Evolutionary conservation across 1,139 yeast species (phyloP).

Genomic region (Lodderomyces orthopsilosis): DNA sequence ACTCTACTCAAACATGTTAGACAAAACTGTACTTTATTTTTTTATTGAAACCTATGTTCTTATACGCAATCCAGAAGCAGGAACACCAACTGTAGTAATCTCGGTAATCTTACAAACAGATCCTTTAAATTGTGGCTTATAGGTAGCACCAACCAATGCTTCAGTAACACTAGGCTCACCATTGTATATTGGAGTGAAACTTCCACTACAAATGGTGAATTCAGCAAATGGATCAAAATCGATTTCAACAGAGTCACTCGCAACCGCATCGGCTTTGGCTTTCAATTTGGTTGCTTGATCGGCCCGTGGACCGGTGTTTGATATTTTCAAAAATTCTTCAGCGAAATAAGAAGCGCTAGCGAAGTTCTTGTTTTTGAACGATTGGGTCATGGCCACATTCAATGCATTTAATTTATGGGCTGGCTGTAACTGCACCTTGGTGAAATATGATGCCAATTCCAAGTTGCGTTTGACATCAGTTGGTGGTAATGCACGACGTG

Average conservation of each 20-base stretch:
- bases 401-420: constrained; percentile 85
- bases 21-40: neutral
- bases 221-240: constrained; percentile 92
- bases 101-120: constrained; percentile 71
- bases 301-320: constrained; percentile 72
- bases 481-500: constrained; percentile 75
- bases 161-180: constrained; percentile 70
- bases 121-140: constrained; percentile 76
- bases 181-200: constrained; percentile 84
- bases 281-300: constrained; percentile 86
- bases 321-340: constrained; percentile 67
- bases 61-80: constrained; percentile 87
- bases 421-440: constrained; percentile 76
- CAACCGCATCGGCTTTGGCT: constrained; percentile 72
- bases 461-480: constrained; percentile 77
- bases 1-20: too few relatives aligned
- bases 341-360: constrained; percentile 92
- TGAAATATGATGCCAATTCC: constrained; percentile 94
- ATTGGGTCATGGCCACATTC: constrained; percentile 92
- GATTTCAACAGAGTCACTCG: constrained; percentile 83
- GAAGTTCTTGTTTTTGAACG: constrained; percentile 83
- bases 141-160: constrained; percentile 89
- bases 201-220: constrained; percentile 84
- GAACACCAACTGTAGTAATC: constrained; percentile 83
- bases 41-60: constrained; percentile 14